Evolutionary conservation across 2,329 filamentous ascomycete species (phyloP).

Genomic region (Colletotrichum zoysiae): DNA sequence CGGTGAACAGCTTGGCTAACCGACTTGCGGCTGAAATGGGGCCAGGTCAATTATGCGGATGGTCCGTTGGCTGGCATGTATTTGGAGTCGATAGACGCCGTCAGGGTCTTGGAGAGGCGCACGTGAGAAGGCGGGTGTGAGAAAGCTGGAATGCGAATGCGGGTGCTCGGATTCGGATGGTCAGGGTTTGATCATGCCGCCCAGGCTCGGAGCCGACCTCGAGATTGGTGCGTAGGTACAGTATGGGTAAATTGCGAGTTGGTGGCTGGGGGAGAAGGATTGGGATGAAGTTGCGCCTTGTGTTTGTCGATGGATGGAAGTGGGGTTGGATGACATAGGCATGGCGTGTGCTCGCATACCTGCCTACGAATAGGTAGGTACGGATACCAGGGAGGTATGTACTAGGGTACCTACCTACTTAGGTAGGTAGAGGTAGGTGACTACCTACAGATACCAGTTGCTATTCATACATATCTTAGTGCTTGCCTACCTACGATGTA

Average conservation of each 20-base stretch:
- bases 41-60: background rate
- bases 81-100: constrained; percentile 8
- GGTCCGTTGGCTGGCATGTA: constrained; percentile 5
- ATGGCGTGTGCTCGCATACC: background rate
- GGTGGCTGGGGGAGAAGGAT: constrained; percentile 9
- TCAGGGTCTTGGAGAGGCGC: constrained; percentile 18
- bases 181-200: background rate
- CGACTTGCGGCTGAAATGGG: constrained; percentile 16
- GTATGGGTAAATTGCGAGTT: constrained; percentile 8
- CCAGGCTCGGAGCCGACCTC: background rate
- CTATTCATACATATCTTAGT: too few species aligned
- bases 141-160: background rate
- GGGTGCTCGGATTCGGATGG: background rate
- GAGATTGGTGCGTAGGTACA: background rate
- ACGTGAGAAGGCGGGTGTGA: constrained; percentile 22
- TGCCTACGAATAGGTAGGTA: too few species aligned
- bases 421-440: too few species aligned
- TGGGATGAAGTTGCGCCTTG: constrained; percentile 1
- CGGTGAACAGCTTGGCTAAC: background rate
- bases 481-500: too few species aligned
- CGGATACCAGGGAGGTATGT: too few species aligned
- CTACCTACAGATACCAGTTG: too few species aligned
- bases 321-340: background rate
- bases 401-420: too few species aligned
- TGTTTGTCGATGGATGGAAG: constrained; percentile 6